These are phyloP conservation scores for Magnaporthiopsis poae DNA, from an alignment of 2,329 filamentous ascomycete genomes.

Conservation along the genomic window DNA sequence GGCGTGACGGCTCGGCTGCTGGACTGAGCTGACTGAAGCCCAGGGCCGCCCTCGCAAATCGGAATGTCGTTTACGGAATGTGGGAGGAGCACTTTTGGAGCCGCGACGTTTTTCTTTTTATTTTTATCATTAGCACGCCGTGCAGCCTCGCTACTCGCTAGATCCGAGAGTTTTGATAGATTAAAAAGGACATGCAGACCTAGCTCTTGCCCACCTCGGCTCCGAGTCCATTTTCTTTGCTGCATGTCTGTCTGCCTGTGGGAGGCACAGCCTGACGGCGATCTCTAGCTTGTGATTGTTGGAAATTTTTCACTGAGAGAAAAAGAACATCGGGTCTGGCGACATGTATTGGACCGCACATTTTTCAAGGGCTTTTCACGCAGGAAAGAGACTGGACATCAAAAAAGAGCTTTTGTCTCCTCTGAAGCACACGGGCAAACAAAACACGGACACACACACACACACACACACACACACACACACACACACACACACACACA, in stretches of 20 bases:
- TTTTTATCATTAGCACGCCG: conserved; percentile 6
- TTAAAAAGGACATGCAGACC: conserved; percentile 6
- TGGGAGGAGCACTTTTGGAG: conserved; percentile 12
- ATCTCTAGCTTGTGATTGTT: no score
- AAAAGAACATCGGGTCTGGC: no score
- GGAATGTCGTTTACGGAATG: conserved; percentile 4
- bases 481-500: no score
- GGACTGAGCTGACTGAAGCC: no score
- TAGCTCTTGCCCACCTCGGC: neutral
- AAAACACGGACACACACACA: neutral
- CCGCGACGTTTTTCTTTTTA: conserved; percentile 4
- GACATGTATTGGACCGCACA: no score
- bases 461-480: no score
- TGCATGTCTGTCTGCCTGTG: no score
- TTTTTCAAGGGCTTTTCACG: no score
- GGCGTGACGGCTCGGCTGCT: no score
- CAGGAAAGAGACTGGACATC: no score
- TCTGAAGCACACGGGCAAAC: neutral
- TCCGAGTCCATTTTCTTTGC: neutral
- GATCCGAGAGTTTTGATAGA: conserved; percentile 2
- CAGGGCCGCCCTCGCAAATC: neutral
- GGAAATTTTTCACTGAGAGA: no score
- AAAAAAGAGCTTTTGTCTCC: no score
- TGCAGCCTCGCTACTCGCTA: conserved; percentile 1
- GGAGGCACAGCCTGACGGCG: neutral